A percentile compares a stretch with the other conserved stretches of the same genome.
Conservation (phyloP, 1,139 yeast species). For the Yamadazyma spencermartinsiae region DNA sequence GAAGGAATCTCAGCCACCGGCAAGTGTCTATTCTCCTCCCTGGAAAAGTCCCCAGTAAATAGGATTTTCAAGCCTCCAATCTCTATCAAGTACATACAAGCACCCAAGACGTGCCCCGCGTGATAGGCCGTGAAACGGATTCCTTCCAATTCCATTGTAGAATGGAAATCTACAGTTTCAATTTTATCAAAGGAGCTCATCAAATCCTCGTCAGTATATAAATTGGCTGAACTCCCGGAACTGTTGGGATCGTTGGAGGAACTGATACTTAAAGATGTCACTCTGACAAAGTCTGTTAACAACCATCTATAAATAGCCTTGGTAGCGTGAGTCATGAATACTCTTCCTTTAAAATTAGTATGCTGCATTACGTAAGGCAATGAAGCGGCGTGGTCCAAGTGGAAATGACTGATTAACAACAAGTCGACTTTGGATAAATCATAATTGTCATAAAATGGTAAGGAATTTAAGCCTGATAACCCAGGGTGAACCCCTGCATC, state of each 20-base stretch:
- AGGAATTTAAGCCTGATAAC: conserved; percentile 79
- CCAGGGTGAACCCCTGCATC: conserved; percentile 99
- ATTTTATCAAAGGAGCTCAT: conserved; percentile 84
- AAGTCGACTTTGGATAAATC: conserved; percentile 87
- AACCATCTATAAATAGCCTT: conserved; percentile 97
- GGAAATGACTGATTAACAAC: conserved; percentile 88
- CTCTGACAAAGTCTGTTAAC: conserved; percentile 89
- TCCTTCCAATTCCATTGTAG: conserved; percentile 92
- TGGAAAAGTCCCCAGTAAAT: conserved; percentile 94
- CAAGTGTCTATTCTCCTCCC: conserved; percentile 94
- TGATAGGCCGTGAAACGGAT: conserved; percentile 95
- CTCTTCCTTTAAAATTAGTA: conserved; percentile 90
- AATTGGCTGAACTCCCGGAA: conserved; percentile 33
- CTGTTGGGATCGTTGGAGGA: conserved; percentile 21
- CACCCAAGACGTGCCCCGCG: conserved; percentile 98
- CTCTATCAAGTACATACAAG: conserved; percentile 95
- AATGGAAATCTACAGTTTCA: conserved; percentile 93
- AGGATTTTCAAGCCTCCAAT: conserved; percentile 87
- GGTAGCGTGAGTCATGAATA: conserved; percentile 98
- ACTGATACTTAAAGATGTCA: conserved; percentile 57
- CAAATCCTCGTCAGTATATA: conserved; percentile 90
- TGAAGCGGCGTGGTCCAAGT: conserved; percentile 96
- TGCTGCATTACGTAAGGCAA: conserved; percentile 98
- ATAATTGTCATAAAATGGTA: conserved; percentile 94
- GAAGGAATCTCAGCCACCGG: conserved; percentile 96